Conservation (phyloP, 441 rosid genomes). For the Metrosideros polymorpha region DNA sequence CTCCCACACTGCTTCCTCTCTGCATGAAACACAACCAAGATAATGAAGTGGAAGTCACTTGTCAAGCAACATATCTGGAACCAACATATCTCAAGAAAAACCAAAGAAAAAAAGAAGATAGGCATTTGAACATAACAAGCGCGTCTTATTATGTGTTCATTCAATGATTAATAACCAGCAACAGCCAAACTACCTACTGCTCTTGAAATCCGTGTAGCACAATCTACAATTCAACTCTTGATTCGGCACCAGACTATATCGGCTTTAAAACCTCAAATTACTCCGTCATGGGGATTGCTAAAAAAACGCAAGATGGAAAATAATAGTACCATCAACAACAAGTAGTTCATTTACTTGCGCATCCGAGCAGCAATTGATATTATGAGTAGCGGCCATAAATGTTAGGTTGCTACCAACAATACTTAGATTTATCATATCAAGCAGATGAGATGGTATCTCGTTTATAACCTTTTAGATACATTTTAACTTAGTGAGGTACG, state of each 20-base stretch:
- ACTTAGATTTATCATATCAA: not conserved
- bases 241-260: not conserved
- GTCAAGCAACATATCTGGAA: not conserved
- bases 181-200: not conserved
- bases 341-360: not conserved
- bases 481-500: not conserved
- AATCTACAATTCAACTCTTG: not conserved
- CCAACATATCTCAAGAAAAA: not conserved
- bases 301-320: not conserved
- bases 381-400: not conserved
- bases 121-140: not conserved
- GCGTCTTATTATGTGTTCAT: not conserved
- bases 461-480: not conserved
- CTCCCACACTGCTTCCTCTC: conserved; percentile 73
- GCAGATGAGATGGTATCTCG: not conserved
- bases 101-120: not conserved
- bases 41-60: not conserved
- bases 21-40: conserved; percentile 1
- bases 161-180: not conserved
- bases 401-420: not conserved
- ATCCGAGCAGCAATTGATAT: not conserved
- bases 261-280: not conserved
- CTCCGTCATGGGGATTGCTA: not conserved
- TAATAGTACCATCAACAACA: not conserved
- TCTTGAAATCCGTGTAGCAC: not conserved